These are phyloP conservation scores for Tulasnella sp. DNA, from an alignment of 768 basidiomycete genomes.

Conservation along the genomic window DNA sequence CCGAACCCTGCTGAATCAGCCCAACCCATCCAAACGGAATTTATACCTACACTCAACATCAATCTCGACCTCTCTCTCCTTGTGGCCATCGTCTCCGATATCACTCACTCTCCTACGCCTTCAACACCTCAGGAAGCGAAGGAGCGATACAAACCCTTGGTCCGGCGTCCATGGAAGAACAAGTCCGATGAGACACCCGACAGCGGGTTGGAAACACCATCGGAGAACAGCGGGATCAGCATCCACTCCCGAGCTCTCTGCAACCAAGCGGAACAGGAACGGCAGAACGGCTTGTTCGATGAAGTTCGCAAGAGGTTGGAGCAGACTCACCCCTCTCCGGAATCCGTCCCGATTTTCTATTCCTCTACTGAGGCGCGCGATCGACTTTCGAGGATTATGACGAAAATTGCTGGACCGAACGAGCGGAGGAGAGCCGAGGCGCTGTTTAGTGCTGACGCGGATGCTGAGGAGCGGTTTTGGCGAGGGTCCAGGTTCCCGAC, in stretches of 20 bases:
- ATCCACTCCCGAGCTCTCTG: slow-evolving; percentile 61
- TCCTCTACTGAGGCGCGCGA: slow-evolving; percentile 65
- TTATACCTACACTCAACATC: slow-evolving; percentile 45
- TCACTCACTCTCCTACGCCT: slow-evolving; percentile 64
- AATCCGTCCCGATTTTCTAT: slow-evolving; percentile 52
- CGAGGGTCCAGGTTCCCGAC: slow-evolving; percentile 43
- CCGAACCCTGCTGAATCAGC: background rate
- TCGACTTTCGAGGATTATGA: slow-evolving; percentile 63
- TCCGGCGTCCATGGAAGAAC: slow-evolving; percentile 43
- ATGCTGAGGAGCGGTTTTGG: slow-evolving; percentile 44
- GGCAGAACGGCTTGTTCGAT: slow-evolving; percentile 47
- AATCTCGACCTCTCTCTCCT: slow-evolving; percentile 78
- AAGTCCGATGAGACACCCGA: slow-evolving; percentile 15
- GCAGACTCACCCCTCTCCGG: background rate
- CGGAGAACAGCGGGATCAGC: background rate
- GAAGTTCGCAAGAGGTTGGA: slow-evolving; percentile 42
- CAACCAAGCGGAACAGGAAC: slow-evolving; percentile 65
- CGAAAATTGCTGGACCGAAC: slow-evolving; percentile 61
- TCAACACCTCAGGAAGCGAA: slow-evolving; percentile 43
- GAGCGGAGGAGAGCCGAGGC: slow-evolving; percentile 56
- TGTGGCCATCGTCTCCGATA: slow-evolving; percentile 73
- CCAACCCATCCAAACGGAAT: slow-evolving; percentile 2
- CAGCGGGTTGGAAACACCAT: background rate
- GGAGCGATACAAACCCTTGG: slow-evolving; percentile 48
- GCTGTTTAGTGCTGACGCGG: slow-evolving; percentile 37